Percentiles rank a stretch among this genome's conserved stretches.
phyloP scores from a whole-genome alignment of 306 rosid species.

The Prunus salicina region DNA sequence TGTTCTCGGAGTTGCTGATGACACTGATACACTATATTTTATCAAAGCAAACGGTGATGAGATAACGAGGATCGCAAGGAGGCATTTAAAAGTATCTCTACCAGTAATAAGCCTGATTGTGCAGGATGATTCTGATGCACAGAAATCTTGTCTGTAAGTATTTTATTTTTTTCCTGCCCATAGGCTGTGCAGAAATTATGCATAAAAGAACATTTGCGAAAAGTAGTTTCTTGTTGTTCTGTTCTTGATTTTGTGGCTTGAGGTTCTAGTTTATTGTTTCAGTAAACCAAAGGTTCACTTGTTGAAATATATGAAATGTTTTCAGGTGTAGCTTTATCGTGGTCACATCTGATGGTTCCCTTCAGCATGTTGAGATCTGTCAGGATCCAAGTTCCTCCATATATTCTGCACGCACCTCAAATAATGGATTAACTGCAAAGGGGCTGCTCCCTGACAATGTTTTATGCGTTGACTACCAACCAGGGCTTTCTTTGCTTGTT shows the following conservation, averaged over 20 bases:
- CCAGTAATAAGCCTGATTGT: constrained; percentile 61
- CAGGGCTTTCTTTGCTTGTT: constrained; percentile 61
- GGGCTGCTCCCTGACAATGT: constrained; percentile 43
- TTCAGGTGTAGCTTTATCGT: constrained; percentile 72
- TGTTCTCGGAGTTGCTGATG: constrained; percentile 82
- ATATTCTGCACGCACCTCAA: constrained; percentile 31
- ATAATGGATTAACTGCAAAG: constrained; percentile 37
- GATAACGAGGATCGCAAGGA: constrained; percentile 56
- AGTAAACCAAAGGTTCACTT: constrained; percentile 11
- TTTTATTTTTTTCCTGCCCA: background rate
- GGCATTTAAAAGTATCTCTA: constrained; percentile 56
- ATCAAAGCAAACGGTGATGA: constrained; percentile 76
- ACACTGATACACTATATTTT: constrained; percentile 66
- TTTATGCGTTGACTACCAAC: constrained; percentile 52
- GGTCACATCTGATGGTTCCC: constrained; percentile 73
- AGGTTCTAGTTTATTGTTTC: constrained; percentile 16
- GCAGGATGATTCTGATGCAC: constrained; percentile 38
- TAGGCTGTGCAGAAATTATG: constrained; percentile 11
- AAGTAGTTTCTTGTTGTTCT: constrained; percentile 14
- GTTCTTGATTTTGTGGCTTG: constrained; percentile 25
- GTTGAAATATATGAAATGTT: constrained; percentile 35
- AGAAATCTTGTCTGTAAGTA: constrained; percentile 61
- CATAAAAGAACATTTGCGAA: background rate
- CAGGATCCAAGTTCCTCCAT: constrained; percentile 56
- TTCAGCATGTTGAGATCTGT: constrained; percentile 71